These are phyloP conservation scores for Paramyrothecium roridum DNA, from an alignment of 2,329 filamentous ascomycete genomes.

Conservation along the genomic window DNA sequence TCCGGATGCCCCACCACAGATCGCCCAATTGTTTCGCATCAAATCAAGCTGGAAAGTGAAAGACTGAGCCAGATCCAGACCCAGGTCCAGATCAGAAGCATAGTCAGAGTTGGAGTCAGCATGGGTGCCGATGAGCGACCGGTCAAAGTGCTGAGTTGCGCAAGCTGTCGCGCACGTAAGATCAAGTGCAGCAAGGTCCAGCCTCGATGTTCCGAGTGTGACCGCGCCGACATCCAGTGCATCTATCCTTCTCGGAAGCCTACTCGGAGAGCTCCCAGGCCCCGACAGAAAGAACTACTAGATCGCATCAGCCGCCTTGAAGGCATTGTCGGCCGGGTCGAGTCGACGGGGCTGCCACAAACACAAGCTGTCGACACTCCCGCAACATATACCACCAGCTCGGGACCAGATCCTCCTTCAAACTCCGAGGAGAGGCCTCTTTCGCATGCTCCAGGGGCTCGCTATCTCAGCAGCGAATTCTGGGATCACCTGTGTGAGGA, in stretches of 20 bases:
- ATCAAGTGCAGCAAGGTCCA: constrained; percentile 56
- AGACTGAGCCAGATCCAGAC: neutral
- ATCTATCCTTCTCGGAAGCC: constrained; percentile 42
- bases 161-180: constrained; percentile 62
- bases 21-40: too few relatives aligned
- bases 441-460: constrained; percentile 17
- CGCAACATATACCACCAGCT: neutral
- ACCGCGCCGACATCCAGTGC: constrained; percentile 44
- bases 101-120: neutral
- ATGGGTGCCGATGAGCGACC: neutral
- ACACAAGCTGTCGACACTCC: constrained; percentile 7
- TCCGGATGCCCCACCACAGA: too few relatives aligned
- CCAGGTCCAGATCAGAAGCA: too few relatives aligned
- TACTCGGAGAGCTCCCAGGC: constrained; percentile 34
- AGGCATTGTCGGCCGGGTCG: constrained; percentile 40
- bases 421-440: too few relatives aligned
- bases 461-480: constrained; percentile 39
- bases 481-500: constrained; percentile 40
- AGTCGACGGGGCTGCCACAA: constrained; percentile 24
- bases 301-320: constrained; percentile 41
- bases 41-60: too few relatives aligned
- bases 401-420: too few relatives aligned
- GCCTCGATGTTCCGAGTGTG: constrained; percentile 51
- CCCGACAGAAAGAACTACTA: constrained; percentile 39
- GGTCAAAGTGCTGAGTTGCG: constrained; percentile 45